phyloP scores from a whole-genome alignment of 495 filamentous ascomycete species.

The Annulohypoxylon stygium region DNA sequence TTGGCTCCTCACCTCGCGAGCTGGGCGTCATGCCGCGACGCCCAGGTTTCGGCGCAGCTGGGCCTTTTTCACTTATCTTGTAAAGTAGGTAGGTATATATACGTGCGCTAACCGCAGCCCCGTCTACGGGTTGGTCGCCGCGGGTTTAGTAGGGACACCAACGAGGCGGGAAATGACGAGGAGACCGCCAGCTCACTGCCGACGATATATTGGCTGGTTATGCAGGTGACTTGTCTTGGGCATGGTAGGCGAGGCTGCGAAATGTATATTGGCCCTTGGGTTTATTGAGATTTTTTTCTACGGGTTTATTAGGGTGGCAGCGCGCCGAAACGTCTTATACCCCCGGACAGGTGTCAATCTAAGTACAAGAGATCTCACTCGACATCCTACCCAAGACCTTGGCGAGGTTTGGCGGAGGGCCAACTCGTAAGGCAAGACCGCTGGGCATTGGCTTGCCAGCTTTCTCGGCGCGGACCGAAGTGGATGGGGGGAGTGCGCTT shows the following conservation, averaged over 20 bases:
- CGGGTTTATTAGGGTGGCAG: neutral
- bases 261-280: no score
- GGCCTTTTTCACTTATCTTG: no score
- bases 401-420: constrained; percentile 41
- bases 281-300: neutral
- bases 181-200: neutral
- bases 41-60: neutral
- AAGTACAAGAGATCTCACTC: constrained; percentile 34
- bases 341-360: constrained; percentile 28
- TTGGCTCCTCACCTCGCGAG: constrained; percentile 40
- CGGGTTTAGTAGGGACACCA: neutral
- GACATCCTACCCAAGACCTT: constrained; percentile 45
- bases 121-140: neutral
- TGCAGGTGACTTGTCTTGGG: constrained; percentile 11
- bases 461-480: constrained; percentile 44
- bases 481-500: constrained; percentile 17
- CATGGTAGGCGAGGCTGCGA: constrained; percentile 13
- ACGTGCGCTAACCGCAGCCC: neutral
- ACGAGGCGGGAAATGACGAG: neutral
- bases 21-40: constrained; percentile 32
- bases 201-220: neutral
- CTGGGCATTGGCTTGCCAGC: constrained; percentile 26
- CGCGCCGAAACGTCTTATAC: neutral
- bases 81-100: neutral
- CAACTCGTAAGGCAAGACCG: constrained; percentile 23